Conservation (phyloP, 2,329 filamentous ascomycete species). For the Scedosporium apiospermum region DNA sequence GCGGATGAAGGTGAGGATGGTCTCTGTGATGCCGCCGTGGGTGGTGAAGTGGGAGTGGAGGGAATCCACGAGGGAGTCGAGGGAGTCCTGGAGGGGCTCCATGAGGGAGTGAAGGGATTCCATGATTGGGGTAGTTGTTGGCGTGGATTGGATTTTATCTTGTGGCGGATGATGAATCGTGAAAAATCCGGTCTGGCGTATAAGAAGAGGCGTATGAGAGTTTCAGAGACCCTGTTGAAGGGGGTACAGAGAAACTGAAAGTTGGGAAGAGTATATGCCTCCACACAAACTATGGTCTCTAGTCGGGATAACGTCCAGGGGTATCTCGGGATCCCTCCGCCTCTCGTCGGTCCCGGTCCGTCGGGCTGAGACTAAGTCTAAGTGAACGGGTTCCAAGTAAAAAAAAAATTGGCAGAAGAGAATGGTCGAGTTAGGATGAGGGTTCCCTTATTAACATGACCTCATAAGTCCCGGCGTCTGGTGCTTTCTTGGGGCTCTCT, state of each 20-base stretch:
- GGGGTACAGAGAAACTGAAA: neutral
- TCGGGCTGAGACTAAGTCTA: no score
- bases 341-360: no score
- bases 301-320: no score
- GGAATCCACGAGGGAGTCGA: neutral
- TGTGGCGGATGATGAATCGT: neutral
- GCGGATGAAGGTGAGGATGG: conserved; percentile 25
- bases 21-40: conserved; percentile 1
- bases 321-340: no score
- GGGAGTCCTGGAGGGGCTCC: neutral
- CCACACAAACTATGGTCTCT: no score
- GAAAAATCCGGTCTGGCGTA: neutral
- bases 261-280: neutral
- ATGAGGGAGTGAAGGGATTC: neutral
- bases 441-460: no score
- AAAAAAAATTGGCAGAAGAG: no score
- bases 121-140: neutral
- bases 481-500: no score
- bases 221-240: neutral
- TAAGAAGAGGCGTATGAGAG: neutral
- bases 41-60: neutral
- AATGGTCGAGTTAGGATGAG: no score
- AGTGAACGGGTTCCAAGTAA: no score
- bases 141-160: neutral
- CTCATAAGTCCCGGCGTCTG: no score